Evolutionary conservation across 2,329 filamentous ascomycete genomes (phyloP).

Genomic region (Beauveria bassiana): DNA sequence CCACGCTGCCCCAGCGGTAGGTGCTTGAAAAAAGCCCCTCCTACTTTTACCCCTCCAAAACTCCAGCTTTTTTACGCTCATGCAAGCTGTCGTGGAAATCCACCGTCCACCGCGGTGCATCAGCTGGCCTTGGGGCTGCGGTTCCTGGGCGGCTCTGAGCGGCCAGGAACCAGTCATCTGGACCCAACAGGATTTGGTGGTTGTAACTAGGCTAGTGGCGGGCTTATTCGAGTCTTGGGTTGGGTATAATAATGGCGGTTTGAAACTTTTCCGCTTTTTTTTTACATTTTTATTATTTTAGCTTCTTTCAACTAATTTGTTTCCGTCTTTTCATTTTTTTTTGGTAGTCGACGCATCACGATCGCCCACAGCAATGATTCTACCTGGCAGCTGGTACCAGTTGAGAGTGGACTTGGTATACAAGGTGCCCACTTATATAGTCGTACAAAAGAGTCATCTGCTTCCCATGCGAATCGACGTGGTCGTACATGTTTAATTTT

Average conservation of each 20-base stretch:
- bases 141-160: conserved; percentile 1
- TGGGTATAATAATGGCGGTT: neutral
- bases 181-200: neutral
- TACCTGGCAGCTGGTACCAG: neutral
- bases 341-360: neutral
- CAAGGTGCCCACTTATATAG: neutral
- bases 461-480: neutral
- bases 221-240: neutral
- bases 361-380: neutral
- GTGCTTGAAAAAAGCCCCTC: neutral
- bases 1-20: neutral
- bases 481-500: neutral
- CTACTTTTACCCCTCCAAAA: neutral
- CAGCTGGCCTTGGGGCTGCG: neutral
- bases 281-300: neutral
- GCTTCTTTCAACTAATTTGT: neutral
- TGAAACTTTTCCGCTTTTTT: neutral
- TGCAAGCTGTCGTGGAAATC: neutral
- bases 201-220: neutral
- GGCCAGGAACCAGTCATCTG: neutral
- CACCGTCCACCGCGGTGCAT: neutral
- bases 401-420: neutral
- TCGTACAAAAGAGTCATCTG: neutral
- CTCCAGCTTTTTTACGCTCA: neutral
- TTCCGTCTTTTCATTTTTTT: neutral